These are phyloP conservation scores for Isoetes taiwanensis DNA, from an alignment of 75 land plant species.

Conservation along the genomic window DNA sequence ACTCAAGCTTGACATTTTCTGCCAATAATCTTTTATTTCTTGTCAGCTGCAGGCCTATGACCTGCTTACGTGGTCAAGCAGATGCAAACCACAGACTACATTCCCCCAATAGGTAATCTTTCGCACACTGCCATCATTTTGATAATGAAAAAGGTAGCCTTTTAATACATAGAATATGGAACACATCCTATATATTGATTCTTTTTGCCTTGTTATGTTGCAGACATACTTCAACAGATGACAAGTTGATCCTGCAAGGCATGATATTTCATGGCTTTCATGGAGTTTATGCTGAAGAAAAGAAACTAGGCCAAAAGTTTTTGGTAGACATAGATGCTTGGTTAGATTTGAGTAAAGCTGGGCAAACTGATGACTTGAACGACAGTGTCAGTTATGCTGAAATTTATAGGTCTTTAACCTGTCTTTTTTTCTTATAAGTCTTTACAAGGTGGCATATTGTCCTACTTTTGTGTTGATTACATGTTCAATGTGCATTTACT, in stretches of 20 bases:
- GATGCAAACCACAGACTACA: too few species aligned
- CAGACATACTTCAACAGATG: too few species aligned
- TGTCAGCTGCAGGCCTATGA: too few species aligned
- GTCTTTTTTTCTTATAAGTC: background rate
- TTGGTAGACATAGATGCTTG: conserved; percentile 70
- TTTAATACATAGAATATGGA: too few species aligned
- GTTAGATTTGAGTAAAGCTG: conserved; percentile 52
- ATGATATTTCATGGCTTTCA: conserved; percentile 71
- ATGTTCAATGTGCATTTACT: background rate
- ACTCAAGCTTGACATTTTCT: too few species aligned
- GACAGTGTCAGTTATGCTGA: conserved; percentile 65
- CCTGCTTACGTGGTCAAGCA: too few species aligned
- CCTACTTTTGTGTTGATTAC: background rate
- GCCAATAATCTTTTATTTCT: too few species aligned
- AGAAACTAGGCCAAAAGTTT: conserved; percentile 56
- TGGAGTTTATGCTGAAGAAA: conserved; percentile 62
- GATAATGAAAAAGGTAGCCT: too few species aligned
- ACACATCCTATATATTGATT: too few species aligned
- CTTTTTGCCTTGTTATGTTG: too few species aligned
- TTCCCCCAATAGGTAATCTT: too few species aligned
- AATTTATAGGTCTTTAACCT: conserved; percentile 48
- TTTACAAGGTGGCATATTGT: background rate
- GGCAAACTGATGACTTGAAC: conserved; percentile 34
- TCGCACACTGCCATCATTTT: too few species aligned
- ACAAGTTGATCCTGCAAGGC: conserved; percentile 60